Conservation (phyloP, 305 asterid genomes). For the Fraxinus xanthoxyloides region DNA sequence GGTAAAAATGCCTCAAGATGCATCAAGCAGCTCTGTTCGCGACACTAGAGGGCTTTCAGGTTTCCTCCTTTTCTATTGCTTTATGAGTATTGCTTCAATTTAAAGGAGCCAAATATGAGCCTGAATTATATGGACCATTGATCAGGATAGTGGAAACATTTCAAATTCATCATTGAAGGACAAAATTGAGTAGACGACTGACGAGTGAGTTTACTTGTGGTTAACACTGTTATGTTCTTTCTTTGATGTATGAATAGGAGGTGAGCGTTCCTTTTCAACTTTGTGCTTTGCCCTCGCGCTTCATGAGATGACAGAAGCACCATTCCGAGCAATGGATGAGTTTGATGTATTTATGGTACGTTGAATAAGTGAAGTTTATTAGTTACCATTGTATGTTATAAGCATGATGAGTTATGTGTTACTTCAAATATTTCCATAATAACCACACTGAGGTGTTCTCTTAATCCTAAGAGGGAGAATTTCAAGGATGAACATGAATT, state of each 20-base stretch:
- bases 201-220: not conserved
- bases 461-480: not conserved
- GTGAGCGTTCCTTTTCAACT: conserved; percentile 95
- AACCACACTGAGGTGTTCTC: not conserved
- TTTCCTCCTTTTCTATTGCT: conserved; percentile 30
- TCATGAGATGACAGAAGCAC: conserved; percentile 98
- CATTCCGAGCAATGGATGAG: conserved; percentile 99
- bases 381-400: not conserved
- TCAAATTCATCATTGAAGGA: not conserved
- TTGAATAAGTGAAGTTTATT: conserved; percentile 5
- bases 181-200: not conserved
- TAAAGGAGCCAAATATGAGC: not conserved
- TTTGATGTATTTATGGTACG: conserved; percentile 95
- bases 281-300: conserved; percentile 94
- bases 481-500: not conserved
- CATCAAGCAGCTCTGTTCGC: conserved; percentile 69
- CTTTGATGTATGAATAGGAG: conserved; percentile 54
- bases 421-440: not conserved
- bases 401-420: not conserved
- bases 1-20: conserved; percentile 99
- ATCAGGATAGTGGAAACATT: not conserved
- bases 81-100: not conserved
- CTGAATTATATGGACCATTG: not conserved
- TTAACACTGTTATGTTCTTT: not conserved
- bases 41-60: conserved; percentile 99